A percentile compares a stretch with the other conserved stretches of the same genome.
phyloP scores from a whole-genome alignment of 2,329 filamentous ascomycete species.

The Penicillium sp. region DNA sequence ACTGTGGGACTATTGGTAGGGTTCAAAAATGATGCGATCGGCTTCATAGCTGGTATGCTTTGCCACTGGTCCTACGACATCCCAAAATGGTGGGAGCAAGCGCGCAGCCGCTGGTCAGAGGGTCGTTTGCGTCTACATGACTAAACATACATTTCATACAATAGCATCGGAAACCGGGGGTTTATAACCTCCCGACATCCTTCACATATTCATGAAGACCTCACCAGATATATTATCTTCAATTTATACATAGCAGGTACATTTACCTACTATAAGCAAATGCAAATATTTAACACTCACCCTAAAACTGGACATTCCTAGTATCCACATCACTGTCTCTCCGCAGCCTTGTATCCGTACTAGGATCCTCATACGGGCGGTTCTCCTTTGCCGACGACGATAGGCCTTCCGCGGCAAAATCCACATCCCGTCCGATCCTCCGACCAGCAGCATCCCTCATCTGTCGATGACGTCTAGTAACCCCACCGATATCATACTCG shows the following conservation, averaged over 20 bases:
- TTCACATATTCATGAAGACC: neutral
- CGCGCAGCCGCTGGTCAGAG: constrained; percentile 21
- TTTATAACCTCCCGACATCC: neutral
- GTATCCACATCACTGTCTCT: constrained; percentile 15
- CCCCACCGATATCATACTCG: constrained; percentile 13
- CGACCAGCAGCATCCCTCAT: constrained; percentile 7
- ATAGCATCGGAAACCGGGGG: neutral
- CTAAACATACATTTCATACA: neutral
- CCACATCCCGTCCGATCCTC: constrained; percentile 6
- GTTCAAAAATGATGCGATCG: constrained; percentile 82
- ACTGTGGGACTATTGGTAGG: constrained; percentile 74
- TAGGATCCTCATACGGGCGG: constrained; percentile 16
- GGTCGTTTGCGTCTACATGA: constrained; percentile 25
- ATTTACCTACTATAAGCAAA: neutral
- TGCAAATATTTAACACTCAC: neutral
- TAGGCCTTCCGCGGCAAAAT: constrained; percentile 7
- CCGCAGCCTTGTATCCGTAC: constrained; percentile 13
- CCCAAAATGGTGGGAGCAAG: constrained; percentile 24
- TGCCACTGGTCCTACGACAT: constrained; percentile 62
- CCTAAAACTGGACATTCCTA: constrained; percentile 4
- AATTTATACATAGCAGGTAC: neutral
- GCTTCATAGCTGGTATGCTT: constrained; percentile 71
- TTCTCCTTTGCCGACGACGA: constrained; percentile 6
- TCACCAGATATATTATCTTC: neutral
- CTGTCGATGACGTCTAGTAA: constrained; percentile 9